Conservation (phyloP, 352 stramenopile species). For the Peronospora farinosa region DNA sequence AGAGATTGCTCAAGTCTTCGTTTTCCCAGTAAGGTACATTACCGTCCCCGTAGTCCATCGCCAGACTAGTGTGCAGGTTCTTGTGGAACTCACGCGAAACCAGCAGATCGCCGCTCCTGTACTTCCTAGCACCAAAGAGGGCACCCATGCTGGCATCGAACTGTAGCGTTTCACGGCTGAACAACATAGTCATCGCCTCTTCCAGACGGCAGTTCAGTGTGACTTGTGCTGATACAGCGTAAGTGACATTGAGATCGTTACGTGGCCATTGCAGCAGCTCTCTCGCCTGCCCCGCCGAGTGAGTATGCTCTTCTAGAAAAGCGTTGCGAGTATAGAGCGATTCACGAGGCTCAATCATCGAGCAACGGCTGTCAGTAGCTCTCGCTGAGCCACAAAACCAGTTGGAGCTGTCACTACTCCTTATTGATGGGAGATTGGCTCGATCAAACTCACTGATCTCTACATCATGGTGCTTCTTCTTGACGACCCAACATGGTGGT, state of each 20-base stretch:
- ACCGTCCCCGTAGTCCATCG: constrained; percentile 16
- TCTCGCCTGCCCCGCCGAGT: constrained; percentile 16
- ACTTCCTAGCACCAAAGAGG: constrained; percentile 48
- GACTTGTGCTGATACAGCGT: constrained; percentile 49
- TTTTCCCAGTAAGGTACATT: constrained; percentile 20
- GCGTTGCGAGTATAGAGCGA: constrained; percentile 19
- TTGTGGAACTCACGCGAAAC: constrained; percentile 34
- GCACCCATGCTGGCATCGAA: constrained; percentile 52
- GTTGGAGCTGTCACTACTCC: constrained; percentile 6
- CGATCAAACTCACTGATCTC: constrained; percentile 53
- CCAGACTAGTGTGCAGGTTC: constrained; percentile 16
- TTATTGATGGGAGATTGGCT: constrained; percentile 15
- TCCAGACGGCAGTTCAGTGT: constrained; percentile 46
- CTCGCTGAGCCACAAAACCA: constrained; percentile 13
- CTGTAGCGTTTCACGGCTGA: constrained; percentile 48
- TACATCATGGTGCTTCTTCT: constrained; percentile 38
- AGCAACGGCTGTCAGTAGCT: constrained; percentile 13
- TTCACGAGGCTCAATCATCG: constrained; percentile 26
- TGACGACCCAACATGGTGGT: constrained; percentile 29
- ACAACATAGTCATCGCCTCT: constrained; percentile 57
- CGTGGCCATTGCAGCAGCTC: constrained; percentile 35
- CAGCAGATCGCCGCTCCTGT: constrained; percentile 49
- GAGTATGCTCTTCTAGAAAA: constrained; percentile 14
- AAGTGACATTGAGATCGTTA: constrained; percentile 38
- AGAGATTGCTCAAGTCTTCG: constrained; percentile 28